Evolutionary conservation across 441 rosid species (phyloP).

Genomic region (Adansonia rubrostipa): DNA sequence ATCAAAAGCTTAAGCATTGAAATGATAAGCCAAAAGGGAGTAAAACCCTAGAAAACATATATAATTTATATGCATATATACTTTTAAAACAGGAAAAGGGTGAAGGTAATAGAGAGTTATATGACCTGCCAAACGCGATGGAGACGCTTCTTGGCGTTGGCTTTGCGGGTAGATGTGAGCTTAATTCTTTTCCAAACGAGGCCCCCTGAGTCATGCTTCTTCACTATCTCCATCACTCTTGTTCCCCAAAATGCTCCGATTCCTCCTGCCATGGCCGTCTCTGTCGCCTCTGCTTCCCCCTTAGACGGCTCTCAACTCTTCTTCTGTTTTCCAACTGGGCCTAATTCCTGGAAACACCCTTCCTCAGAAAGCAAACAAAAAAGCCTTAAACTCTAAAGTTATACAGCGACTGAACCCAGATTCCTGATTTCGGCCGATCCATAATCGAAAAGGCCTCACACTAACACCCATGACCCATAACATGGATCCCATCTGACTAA

Average conservation of each 20-base stretch:
- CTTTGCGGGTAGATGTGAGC: slow-evolving; percentile 86
- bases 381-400: no score
- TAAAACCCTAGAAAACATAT: slow-evolving; percentile 26
- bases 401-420: no score
- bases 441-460: no score
- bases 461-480: no score
- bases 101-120: background rate
- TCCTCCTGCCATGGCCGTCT: slow-evolving; percentile 39
- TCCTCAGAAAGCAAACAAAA: background rate
- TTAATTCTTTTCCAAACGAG: slow-evolving; percentile 91
- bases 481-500: no score
- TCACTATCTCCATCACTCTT: slow-evolving; percentile 86
- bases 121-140: slow-evolving; percentile 91
- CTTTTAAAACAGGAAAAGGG: background rate
- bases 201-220: slow-evolving; percentile 89
- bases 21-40: background rate
- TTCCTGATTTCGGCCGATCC: no score
- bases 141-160: slow-evolving; percentile 96
- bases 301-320: background rate
- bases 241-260: slow-evolving; percentile 85
- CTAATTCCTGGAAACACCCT: background rate
- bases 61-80: no score
- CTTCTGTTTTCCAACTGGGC: background rate
- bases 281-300: background rate
- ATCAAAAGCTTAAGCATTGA: background rate